A percentile compares a stretch with the other conserved stretches of the same genome.
Evolutionary conservation across 1,139 yeast genomes (phyloP).

Genomic region (Geotrichum cucujoidarum): DNA sequence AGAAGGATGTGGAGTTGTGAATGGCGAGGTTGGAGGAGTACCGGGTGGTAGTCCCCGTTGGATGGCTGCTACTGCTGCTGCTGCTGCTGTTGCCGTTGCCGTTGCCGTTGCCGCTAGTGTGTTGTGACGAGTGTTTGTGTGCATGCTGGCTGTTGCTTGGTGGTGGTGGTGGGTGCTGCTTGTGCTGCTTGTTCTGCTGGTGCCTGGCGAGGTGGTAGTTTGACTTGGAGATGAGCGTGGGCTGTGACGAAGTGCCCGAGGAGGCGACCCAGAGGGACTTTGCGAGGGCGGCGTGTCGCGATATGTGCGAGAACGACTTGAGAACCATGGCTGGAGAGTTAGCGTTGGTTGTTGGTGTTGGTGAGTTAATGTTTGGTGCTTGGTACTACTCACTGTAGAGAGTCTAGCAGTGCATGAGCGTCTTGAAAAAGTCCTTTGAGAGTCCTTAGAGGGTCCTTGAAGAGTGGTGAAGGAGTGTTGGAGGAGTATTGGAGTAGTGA

Average conservation of each 20-base stretch:
- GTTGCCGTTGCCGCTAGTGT: conserved; percentile 26
- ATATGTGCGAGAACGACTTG: conserved; percentile 37
- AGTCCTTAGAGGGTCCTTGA: too few relatives aligned
- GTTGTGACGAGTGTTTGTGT: too few relatives aligned
- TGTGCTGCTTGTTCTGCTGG: too few relatives aligned
- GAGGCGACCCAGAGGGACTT: conserved; percentile 31
- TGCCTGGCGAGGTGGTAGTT: conserved; percentile 39
- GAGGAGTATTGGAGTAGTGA: too few relatives aligned
- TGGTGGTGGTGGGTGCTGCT: too few relatives aligned
- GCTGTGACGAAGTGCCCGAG: conserved; percentile 28
- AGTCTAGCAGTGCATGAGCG: background rate
- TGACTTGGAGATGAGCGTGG: conserved; percentile 39
- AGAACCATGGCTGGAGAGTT: conserved; percentile 29
- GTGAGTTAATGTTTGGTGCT: too few relatives aligned
- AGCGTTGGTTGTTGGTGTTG: too few relatives aligned
- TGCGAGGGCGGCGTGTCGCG: conserved; percentile 37
- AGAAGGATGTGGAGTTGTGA: conserved; percentile 23
- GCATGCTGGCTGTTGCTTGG: too few relatives aligned
- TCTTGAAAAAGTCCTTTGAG: too few relatives aligned
- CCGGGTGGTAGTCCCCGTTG: too few relatives aligned
- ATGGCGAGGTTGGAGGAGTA: conserved; percentile 14
- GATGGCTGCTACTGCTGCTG: conserved; percentile 7
- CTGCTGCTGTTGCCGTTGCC: conserved; percentile 20
- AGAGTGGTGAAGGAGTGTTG: too few relatives aligned
- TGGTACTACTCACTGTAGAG: background rate